These are phyloP conservation scores for Tylopilus cervinicoccineus DNA, from an alignment of 768 basidiomycete genomes.

Conservation along the genomic window DNA sequence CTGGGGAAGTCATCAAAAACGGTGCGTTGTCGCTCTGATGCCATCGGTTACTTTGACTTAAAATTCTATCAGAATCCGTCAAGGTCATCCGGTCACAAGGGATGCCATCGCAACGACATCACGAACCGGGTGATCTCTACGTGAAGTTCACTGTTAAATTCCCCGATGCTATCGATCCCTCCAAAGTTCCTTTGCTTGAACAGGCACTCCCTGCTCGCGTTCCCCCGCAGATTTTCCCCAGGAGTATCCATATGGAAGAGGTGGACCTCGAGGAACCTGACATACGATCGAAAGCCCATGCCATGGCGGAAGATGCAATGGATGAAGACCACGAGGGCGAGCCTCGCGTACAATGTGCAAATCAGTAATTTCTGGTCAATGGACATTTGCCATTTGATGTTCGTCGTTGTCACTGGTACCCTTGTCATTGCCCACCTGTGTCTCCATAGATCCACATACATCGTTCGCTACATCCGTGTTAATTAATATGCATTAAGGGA, in stretches of 20 bases:
- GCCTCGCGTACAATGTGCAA: conserved; percentile 94
- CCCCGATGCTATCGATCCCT: conserved; percentile 75
- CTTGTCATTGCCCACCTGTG: conserved; percentile 15
- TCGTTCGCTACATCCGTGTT: conserved; percentile 27
- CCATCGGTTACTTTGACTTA: not conserved
- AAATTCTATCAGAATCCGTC: conserved; percentile 58
- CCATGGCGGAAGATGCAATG: conserved; percentile 75
- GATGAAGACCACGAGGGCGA: conserved; percentile 87
- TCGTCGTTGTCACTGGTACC: conserved; percentile 21
- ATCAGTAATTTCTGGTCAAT: conserved; percentile 52
- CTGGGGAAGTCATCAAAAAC: conserved; percentile 91
- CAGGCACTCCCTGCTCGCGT: conserved; percentile 78
- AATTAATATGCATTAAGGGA: conserved; percentile 26
- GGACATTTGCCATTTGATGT: conserved; percentile 18
- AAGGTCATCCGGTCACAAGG: conserved; percentile 94
- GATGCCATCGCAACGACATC: conserved; percentile 98
- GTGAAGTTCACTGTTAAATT: conserved; percentile 85
- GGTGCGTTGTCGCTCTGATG: conserved; percentile 49
- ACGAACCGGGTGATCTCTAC: conserved; percentile 92
- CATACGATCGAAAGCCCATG: conserved; percentile 43
- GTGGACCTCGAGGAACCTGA: conserved; percentile 79
- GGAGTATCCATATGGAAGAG: conserved; percentile 73
- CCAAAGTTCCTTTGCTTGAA: conserved; percentile 71
- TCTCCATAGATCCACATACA: conserved; percentile 29
- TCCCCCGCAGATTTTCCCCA: conserved; percentile 62